Percentiles rank a stretch among this genome's conserved stretches.
These are phyloP conservation scores for Incumbomyces delicatus DNA, from an alignment of 2,329 filamentous ascomycete species.

Conservation along the genomic window DNA sequence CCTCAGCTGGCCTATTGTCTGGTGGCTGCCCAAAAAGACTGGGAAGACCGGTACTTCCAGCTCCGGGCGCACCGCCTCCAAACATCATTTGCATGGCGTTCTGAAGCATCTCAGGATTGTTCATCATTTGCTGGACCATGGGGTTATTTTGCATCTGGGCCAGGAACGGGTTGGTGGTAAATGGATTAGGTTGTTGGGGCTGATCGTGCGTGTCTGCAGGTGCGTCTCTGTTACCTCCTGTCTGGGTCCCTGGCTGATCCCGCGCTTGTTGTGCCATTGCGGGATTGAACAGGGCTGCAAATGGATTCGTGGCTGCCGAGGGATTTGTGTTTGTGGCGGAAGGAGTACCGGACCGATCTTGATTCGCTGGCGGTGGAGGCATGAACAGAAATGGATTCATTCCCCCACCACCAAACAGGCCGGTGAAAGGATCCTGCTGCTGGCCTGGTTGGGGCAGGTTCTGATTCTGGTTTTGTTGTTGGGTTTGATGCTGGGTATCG, in stretches of 20 bases:
- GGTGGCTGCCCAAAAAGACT: slow-evolving; percentile 38
- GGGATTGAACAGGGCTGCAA: slow-evolving; percentile 53
- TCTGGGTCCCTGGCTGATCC: slow-evolving; percentile 7
- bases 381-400: slow-evolving; percentile 17
- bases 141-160: slow-evolving; percentile 37
- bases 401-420: slow-evolving; percentile 19
- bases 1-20: slow-evolving; percentile 85
- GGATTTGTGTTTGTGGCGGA: slow-evolving; percentile 18
- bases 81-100: slow-evolving; percentile 46
- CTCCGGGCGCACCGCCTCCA: slow-evolving; percentile 27
- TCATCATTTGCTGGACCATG: slow-evolving; percentile 35
- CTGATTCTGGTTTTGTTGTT: slow-evolving; percentile 22
- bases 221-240: slow-evolving; percentile 16
- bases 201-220: slow-evolving; percentile 21
- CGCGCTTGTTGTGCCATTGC: slow-evolving; percentile 25
- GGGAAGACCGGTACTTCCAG: slow-evolving; percentile 30
- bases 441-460: slow-evolving; percentile 18
- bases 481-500: slow-evolving; percentile 40
- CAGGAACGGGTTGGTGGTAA: slow-evolving; percentile 25
- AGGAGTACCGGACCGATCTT: slow-evolving; percentile 15
- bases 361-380: slow-evolving; percentile 9
- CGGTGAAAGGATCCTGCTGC: slow-evolving; percentile 6
- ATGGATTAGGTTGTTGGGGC: slow-evolving; percentile 36
- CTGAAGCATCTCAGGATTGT: slow-evolving; percentile 48
- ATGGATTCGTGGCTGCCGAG: slow-evolving; percentile 50